Base-by-base conservation (phyloP, 1,139 yeast genomes). In the Lodderomyces beijingensis region DNA sequence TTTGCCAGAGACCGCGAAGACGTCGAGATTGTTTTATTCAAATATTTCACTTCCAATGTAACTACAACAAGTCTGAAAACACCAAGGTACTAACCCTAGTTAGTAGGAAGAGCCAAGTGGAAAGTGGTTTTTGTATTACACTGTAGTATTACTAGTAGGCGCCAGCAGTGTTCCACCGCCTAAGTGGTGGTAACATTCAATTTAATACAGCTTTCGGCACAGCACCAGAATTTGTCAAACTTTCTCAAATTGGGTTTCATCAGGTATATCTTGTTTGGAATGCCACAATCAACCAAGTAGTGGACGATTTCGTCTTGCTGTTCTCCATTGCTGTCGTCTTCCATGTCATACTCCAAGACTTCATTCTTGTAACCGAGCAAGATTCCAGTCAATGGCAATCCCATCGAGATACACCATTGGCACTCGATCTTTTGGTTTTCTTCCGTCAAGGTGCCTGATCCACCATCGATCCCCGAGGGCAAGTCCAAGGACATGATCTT, bases 391-490 rank as follows among this genome's bases (percentile, higher is more conserved):
- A 84, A 57, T 2, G 95, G 94, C 45, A 87, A 61, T 2, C 93
- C 94, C 53, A 82, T 62, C 23, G 89, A 80, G 8, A 82, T 70
- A 33, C 86, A 70, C 68, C 77, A 75, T 37, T 61, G 63, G 44
- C 77, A 59, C 22, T 50, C 50, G 16, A 65, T 46, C 22, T 49
- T 50, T 30, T 67, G 43, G 13, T 53, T 42, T 26, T 57, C 59
- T 25, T 63, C 64, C 39, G 53, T 53, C 2, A 60, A 50, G 9
- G 14, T 23, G 6, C 95, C 96, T 0, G 93, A 79, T 4, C 94
- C 86, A 6, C 93, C 82, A 49, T 87, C 95, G 27, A 84, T 65
- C 5, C 96, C 96, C 0, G 89, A 74, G 3, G 95, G 93, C 21
- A 85, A 74, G 48, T 87, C 95, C 17, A 88, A 55, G 0, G 95